These are phyloP conservation scores for Malassezia caprae DNA, from an alignment of 1,284 basidiomycete genomes.

Conservation along the genomic window DNA sequence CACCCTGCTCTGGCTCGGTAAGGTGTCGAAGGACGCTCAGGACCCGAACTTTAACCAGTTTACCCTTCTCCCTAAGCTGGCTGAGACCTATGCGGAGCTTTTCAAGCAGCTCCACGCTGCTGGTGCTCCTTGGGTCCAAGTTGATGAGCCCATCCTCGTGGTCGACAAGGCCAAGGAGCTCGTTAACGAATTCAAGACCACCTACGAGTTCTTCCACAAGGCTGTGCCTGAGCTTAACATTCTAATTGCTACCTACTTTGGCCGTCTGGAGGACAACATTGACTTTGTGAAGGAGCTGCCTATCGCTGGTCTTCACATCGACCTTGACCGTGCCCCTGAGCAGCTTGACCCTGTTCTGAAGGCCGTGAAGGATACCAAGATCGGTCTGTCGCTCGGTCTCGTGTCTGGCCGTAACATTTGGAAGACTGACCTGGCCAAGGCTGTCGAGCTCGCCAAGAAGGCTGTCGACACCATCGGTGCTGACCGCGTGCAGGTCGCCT, in stretches of 20 bases:
- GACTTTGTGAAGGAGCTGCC: conserved; percentile 85
- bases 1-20: conserved; percentile 88
- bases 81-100: conserved; percentile 85
- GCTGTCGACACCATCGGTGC: conserved; percentile 52
- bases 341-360: conserved; percentile 77
- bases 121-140: conserved; percentile 86
- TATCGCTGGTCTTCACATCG: conserved; percentile 86
- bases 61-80: conserved; percentile 75
- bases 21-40: conserved; percentile 72
- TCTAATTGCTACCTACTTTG: conserved; percentile 82
- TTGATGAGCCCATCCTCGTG: conserved; percentile 94
- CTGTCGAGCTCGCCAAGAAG: conserved; percentile 73
- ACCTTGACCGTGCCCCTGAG: conserved; percentile 75
- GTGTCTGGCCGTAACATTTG: conserved; percentile 99
- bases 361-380: conserved; percentile 57
- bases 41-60: conserved; percentile 78
- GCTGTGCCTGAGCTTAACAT: conserved; percentile 70
- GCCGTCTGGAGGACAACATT: conserved; percentile 86
- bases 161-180: conserved; percentile 72
- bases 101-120: conserved; percentile 81
- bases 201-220: conserved; percentile 72
- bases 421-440: conserved; percentile 88
- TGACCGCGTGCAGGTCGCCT: conserved; percentile 75
- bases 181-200: conserved; percentile 68
- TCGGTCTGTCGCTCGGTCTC: conserved; percentile 83